Conservation (phyloP, 1,284 basidiomycete genomes). For the Puccinia triticina region DNA sequence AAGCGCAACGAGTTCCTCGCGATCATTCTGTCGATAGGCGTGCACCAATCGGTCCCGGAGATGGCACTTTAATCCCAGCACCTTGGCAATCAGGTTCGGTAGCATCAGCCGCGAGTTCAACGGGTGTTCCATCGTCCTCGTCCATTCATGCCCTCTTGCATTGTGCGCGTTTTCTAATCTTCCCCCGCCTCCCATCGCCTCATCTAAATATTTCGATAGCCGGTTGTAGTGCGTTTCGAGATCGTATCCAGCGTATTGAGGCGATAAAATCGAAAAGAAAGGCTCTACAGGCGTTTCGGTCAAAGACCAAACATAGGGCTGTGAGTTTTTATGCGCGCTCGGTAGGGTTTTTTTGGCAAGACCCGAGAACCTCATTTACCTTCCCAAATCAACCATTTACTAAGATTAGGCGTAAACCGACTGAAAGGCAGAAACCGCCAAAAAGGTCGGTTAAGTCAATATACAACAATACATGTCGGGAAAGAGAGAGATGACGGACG, state of each 20-base stretch:
- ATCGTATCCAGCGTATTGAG: constrained; percentile 57
- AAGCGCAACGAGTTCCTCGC: constrained; percentile 54
- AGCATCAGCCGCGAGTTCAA: constrained; percentile 55
- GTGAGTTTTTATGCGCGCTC: too few species aligned
- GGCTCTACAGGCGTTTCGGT: constrained; percentile 53
- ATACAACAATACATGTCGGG: not conserved
- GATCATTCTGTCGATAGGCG: constrained; percentile 54
- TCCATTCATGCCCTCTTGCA: not conserved
- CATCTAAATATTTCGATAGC: constrained; percentile 55
- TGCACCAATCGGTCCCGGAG: constrained; percentile 55
- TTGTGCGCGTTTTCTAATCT: not conserved
- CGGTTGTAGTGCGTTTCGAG: constrained; percentile 56
- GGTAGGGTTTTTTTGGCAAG: too few species aligned
- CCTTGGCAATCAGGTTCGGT: constrained; percentile 56
- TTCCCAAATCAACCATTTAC: constrained; percentile 61
- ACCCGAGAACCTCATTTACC: constrained; percentile 53
- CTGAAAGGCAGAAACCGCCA: not conserved
- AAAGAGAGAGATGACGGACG: constrained; percentile 35
- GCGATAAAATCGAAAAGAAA: constrained; percentile 57
- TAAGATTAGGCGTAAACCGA: constrained; percentile 59
- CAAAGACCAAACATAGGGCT: not conserved
- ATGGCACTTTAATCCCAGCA: constrained; percentile 57
- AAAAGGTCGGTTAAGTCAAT: not conserved
- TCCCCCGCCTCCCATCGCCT: constrained; percentile 49
- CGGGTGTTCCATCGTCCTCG: constrained; percentile 53